A percentile compares a stretch with the other conserved stretches of the same genome.
phyloP scores from a whole-genome alignment of 441 rosid species.

The Biscutella laevigata region DNA sequence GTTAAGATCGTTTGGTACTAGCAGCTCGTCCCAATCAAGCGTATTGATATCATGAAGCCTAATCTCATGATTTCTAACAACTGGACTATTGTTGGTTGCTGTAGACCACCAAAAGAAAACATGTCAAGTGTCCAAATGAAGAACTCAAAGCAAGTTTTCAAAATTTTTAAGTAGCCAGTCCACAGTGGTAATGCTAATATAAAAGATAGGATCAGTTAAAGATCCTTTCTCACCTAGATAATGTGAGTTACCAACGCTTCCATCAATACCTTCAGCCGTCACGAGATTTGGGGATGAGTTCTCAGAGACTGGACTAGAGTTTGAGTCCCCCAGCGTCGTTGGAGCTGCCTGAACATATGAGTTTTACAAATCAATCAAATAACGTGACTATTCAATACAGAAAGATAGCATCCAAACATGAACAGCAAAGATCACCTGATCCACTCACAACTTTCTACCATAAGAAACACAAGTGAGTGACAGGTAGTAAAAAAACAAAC shows the following conservation, averaged over 20 bases:
- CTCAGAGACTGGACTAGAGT: constrained; percentile 49
- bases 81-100: constrained; percentile 38
- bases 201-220: constrained; percentile 20
- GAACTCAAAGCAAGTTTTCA: background rate
- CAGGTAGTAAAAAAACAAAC: constrained; percentile 38
- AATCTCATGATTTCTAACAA: constrained; percentile 48
- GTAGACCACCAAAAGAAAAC: constrained; percentile 29
- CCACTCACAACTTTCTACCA: constrained; percentile 3
- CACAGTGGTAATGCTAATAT: background rate
- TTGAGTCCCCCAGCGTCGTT: constrained; percentile 65
- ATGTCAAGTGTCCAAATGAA: constrained; percentile 2
- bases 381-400: background rate
- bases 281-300: constrained; percentile 40
- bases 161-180: background rate
- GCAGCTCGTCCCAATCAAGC: constrained; percentile 94
- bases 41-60: constrained; percentile 87
- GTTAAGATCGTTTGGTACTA: constrained; percentile 44
- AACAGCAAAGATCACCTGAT: background rate
- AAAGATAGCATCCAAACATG: background rate
- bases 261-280: constrained; percentile 53
- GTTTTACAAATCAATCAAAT: constrained; percentile 15
- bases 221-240: constrained; percentile 27
- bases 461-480: constrained; percentile 6
- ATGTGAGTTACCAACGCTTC: constrained; percentile 36
- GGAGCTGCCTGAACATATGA: constrained; percentile 54